Evolutionary conservation across 768 basidiomycete genomes (phyloP), one percentile per base, ranked within the genome.

Genomic region (Lactarius deliciosus): DNA sequence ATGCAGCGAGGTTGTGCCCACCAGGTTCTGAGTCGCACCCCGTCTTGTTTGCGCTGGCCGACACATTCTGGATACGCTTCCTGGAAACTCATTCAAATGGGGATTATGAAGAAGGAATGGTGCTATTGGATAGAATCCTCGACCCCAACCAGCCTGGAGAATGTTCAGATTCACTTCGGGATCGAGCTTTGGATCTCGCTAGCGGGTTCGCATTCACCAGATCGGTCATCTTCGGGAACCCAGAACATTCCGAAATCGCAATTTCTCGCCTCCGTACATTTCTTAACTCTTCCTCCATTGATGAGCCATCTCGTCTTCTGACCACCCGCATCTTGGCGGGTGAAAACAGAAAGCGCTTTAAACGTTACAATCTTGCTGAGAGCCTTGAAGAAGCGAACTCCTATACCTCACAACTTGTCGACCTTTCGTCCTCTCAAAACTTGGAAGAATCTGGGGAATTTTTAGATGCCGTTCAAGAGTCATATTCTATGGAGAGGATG

Each of bases 241-340:
- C 47, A 5, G 22, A 22, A 4, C 5, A n/a, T 22, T 22, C n/a
- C 47, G 47, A 50, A 50, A 1, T 50, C n/a, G 1, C 47, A 22
- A 50, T n/a, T 22, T 50, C 47, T 13, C 47, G n/a, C 11, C 4
- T 50, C 10, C 47, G 47, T 22, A 13, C 47, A 4, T 13, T 22
- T 5, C n/a, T 50, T 5, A 13, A 1, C 22, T 22, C 47, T 50
- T 22, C n/a, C 22, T 47, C 3, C n/a, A 0, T 22, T 4, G 10
- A 47, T 22, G 10, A 0, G 1, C 3, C 0, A 3, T 3, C 2
- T 22, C 47, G 47, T 50, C 5, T 10, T n/a, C 0, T 0, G 0
- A 0, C 15, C 13, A 38, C 38, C 5, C 0, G 1, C 13, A 40
- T 40, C 15, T 40, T 36, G 36, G 36, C 36, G 36, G 1, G 0